Evolutionary conservation across 176 grass and related monocot species (phyloP), one percentile per base, ranked within the genome.

Genomic region (Cocos nucifera): DNA sequence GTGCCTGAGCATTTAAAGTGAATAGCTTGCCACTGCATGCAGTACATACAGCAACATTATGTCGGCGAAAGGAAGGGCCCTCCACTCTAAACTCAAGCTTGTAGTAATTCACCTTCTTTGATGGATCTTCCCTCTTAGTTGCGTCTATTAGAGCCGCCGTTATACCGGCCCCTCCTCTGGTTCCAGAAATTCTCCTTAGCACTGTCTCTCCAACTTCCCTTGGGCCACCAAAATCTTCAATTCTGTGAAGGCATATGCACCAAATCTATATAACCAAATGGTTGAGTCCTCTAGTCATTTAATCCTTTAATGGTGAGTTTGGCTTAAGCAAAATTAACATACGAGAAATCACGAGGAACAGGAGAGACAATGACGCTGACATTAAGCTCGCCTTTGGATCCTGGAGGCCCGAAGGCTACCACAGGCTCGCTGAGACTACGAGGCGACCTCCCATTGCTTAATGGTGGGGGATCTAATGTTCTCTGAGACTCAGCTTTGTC

Each of bases 1-100:
- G 88, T 15, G 85, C 94, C 54, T 98, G 94, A 3, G 82, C 88
- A 9, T 98, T 98, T 61, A 98, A 52, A 35, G 88, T 98, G 76
- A 78, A 92, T 1, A 98, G 79, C 50, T 74, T 98, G n/a, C 88
- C 94, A 1, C 80, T 57, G 50, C 71, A 82, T 0, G 74, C 82
- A 44, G 87, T 89, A 69, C 87, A 92, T 20, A 98, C 79, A 1
- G 93, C 88, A 16, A 92, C 73, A 51, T 98, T 92, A 66, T 83
- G 94, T 3, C 94, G 82, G 17, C 28, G 76, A 5, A 98, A 89
- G 0, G 82, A 79, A 4, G 85, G 73, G 29, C 76, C 72, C 49
- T 98, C 82, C 4, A 93, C 94, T 25, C 56, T 26, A 60, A 98
- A 98, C 69, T 93, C 88, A 9, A 92, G 79, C 79, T 77, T 98